Base-by-base conservation (phyloP, 352 stramenopile genomes). In the Phytophthora palmivora region DNA sequence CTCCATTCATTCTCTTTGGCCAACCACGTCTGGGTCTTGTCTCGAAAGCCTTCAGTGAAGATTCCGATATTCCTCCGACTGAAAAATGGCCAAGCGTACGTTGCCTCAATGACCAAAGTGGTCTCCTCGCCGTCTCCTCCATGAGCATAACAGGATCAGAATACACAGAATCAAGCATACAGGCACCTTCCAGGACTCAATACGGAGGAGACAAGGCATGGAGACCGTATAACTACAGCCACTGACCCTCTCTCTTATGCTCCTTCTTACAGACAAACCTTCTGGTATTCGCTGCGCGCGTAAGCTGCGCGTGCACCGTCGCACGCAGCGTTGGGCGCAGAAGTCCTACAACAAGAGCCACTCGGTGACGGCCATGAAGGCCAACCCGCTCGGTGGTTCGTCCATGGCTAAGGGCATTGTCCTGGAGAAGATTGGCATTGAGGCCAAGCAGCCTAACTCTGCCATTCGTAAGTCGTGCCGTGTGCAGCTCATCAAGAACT, bases 401-500 rank as follows among this genome's bases (percentile, higher is more conserved):
- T 99, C 97, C 67, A 99, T 99, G 97, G 97, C 98, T 72, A 99
- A 99, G 94, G 98, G 98, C 80, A 99, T 99, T 80, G 98, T 99
- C 34, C 88, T 99, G 41, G 98, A 99, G 83, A 99, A 99, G 93
- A 99, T 99, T 65, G 98, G 98, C 82, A 99, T 99, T 97, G 98
- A 99, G 78, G 97, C 98, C 69, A 99, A 99, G 89, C 98, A 99
- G 91, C 98, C 98, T 56, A 99, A 99, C 95, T 99, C 97, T 41
- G 98, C 98, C 68, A 99, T 99, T 90, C 97, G 98, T 78, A 99
- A 99, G 94, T 99, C 96, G 76, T 97, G 98, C 37, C 97, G 98
- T 85, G 98, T 99, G 61, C 98, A 99, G 88, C 87, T 99, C 36
- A 99, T 99, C 88, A 99, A 99, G 96, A 99, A 99, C 84, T 98